phyloP scores from a whole-genome alignment of 2,329 filamentous ascomycete species.

The Pestalotiopsis sp. region DNA sequence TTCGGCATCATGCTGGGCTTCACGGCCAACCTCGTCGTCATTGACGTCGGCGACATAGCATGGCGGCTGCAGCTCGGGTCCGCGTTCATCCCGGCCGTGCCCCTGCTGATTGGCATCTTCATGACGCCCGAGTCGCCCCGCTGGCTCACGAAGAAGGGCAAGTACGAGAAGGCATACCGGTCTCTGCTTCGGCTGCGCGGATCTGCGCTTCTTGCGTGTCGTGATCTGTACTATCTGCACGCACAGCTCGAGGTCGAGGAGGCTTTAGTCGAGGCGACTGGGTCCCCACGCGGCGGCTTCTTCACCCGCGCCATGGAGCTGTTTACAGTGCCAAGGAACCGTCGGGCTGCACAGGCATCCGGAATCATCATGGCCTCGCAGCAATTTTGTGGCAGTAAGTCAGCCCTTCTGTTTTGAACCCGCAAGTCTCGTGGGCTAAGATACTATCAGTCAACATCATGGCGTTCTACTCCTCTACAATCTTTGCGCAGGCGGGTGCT shows the following conservation, averaged over 20 bases:
- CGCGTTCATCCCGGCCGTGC: constrained; percentile 66
- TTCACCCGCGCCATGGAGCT: constrained; percentile 40
- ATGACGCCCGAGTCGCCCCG: constrained; percentile 65
- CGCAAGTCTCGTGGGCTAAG: background rate
- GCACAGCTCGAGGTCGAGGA: constrained; percentile 50
- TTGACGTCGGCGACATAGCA: constrained; percentile 57
- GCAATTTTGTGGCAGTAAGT: constrained; percentile 55
- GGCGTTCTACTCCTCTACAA: constrained; percentile 49
- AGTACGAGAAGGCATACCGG: constrained; percentile 54
- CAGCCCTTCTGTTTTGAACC: too few species aligned
- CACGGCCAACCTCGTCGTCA: constrained; percentile 66
- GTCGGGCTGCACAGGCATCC: constrained; percentile 67
- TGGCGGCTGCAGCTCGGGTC: constrained; percentile 69
- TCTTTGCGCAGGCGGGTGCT: constrained; percentile 47
- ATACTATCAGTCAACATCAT: constrained; percentile 42
- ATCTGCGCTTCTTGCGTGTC: constrained; percentile 59
- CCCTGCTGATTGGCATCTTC: constrained; percentile 58
- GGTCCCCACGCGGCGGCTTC: background rate
- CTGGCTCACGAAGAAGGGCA: constrained; percentile 67
- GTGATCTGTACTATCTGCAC: constrained; percentile 58
- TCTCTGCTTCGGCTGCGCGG: constrained; percentile 62
- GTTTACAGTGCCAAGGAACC: constrained; percentile 59
- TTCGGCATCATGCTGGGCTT: constrained; percentile 70
- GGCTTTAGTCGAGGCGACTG: background rate
- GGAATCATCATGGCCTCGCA: constrained; percentile 70